Percentiles rank a stretch among this genome's conserved stretches.
Evolutionary conservation across 371 early-diverging fungal genomes (phyloP).

Genomic region (Sporodiniella umbellata): DNA sequence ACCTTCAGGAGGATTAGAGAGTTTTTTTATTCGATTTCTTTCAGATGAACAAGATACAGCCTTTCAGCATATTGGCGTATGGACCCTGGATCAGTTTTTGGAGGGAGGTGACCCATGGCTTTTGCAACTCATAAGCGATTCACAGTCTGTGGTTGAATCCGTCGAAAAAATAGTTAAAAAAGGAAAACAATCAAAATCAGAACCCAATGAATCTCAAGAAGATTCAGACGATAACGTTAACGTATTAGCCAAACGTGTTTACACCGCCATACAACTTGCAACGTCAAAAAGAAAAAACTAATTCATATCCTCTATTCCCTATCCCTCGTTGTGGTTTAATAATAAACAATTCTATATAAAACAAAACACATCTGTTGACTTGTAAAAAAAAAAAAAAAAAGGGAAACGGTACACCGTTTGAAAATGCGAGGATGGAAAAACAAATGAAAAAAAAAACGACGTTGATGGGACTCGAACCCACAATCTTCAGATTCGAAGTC

Average conservation of each 20-base stretch:
- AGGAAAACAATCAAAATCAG: conserved; percentile 10
- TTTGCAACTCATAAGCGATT: conserved; percentile 25
- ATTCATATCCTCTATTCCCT: neutral
- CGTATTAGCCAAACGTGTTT: conserved; percentile 41
- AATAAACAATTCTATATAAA: neutral
- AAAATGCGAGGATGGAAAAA: neutral
- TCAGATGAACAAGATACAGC: conserved; percentile 65
- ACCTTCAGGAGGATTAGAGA: conserved; percentile 67
- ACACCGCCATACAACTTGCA: conserved; percentile 16
- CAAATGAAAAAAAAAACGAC: conserved; percentile 10
- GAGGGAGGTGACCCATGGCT: conserved; percentile 55
- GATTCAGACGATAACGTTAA: conserved; percentile 46
- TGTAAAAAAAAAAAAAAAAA: no score
- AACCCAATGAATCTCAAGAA: conserved; percentile 11
- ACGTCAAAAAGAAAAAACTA: neutral
- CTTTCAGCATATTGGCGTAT: conserved; percentile 85
- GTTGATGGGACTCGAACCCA: conserved; percentile 45
- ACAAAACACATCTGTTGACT: no score
- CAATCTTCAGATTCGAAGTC: conserved; percentile 44
- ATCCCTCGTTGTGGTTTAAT: neutral
- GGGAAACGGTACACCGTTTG: neutral
- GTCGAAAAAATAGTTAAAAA: conserved; percentile 34
- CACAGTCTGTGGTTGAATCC: conserved; percentile 29
- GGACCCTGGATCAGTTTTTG: conserved; percentile 85
- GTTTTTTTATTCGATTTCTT: conserved; percentile 71